A percentile compares a stretch with the other conserved stretches of the same genome.
Conservation (phyloP, 1,284 basidiomycete species). For the Trametes versicolor region DNA sequence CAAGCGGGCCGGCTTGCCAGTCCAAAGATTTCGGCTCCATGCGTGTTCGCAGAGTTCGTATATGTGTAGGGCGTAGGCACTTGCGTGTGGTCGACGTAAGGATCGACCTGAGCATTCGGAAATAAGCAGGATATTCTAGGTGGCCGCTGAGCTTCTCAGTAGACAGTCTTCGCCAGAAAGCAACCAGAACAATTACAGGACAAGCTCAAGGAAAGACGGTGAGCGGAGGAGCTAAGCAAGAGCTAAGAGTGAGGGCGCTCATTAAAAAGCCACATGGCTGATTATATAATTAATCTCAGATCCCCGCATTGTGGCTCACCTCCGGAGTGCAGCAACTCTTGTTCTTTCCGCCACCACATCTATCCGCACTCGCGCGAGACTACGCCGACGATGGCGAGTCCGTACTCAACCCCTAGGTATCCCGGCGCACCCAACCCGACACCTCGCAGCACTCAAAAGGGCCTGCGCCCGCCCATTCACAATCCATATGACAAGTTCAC, state of each 20-base stretch:
- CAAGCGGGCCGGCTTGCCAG: slow-evolving; percentile 72
- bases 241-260: too few species aligned
- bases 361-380: not conserved
- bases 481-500: slow-evolving; percentile 79
- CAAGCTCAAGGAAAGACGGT: not conserved
- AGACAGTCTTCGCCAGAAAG: not conserved
- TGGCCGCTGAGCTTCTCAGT: not conserved
- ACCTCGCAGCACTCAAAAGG: slow-evolving; percentile 34
- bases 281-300: slow-evolving; percentile 20
- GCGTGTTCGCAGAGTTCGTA: slow-evolving; percentile 24
- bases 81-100: slow-evolving; percentile 19
- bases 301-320: slow-evolving; percentile 11
- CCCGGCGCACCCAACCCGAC: slow-evolving; percentile 35
- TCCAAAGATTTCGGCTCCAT: slow-evolving; percentile 44
- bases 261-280: not conserved
- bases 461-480: slow-evolving; percentile 58
- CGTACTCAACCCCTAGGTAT: slow-evolving; percentile 30
- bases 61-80: slow-evolving; percentile 5
- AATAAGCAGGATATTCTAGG: not conserved
- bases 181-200: not conserved
- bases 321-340: slow-evolving; percentile 4
- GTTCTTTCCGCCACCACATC: not conserved
- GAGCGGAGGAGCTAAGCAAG: too few species aligned
- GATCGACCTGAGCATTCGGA: slow-evolving; percentile 26
- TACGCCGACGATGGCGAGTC: slow-evolving; percentile 33